Percentiles rank a stretch among this genome's conserved stretches.
phyloP scores from a whole-genome alignment of 306 rosid species.

The Rubus parviflorus region DNA sequence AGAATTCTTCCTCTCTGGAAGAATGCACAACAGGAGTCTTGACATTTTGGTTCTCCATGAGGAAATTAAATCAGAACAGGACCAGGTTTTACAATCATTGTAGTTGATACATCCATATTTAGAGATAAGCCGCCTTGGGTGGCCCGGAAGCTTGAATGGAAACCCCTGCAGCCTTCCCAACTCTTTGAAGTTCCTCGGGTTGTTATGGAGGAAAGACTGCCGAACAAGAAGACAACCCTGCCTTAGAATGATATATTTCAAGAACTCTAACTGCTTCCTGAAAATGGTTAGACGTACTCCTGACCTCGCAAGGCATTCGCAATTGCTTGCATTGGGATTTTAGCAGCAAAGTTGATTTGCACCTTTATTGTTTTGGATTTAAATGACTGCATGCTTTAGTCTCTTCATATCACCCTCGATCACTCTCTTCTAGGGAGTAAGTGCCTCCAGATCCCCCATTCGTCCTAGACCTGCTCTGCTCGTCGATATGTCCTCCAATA shows the following conservation, averaged over 20 bases:
- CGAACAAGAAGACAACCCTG: slow-evolving; percentile 55
- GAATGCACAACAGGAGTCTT: slow-evolving; percentile 40
- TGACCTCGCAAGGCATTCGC: slow-evolving; percentile 31
- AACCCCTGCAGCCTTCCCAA: slow-evolving; percentile 44
- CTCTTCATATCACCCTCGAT: slow-evolving; percentile 31
- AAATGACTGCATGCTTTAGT: slow-evolving; percentile 22
- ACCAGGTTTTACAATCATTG: slow-evolving; percentile 48
- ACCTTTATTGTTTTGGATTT: slow-evolving; percentile 32
- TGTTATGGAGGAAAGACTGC: slow-evolving; percentile 49
- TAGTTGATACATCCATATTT: slow-evolving; percentile 49
- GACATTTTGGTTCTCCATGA: slow-evolving; percentile 35
- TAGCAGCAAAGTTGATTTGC: slow-evolving; percentile 28
- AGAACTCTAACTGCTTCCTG: slow-evolving; percentile 44
- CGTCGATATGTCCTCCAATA: slow-evolving; percentile 33
- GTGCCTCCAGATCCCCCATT: slow-evolving; percentile 19
- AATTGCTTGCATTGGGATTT: slow-evolving; percentile 43
- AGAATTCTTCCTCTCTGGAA: slow-evolving; percentile 45
- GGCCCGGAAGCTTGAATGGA: slow-evolving; percentile 50
- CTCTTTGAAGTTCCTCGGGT: slow-evolving; percentile 27
- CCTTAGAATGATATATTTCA: slow-evolving; percentile 37
- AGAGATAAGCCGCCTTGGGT: slow-evolving; percentile 55
- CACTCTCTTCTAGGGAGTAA: slow-evolving; percentile 3
- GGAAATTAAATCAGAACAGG: slow-evolving; percentile 48
- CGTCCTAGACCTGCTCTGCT: slow-evolving; percentile 32
- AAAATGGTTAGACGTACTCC: slow-evolving; percentile 27